Base-by-base conservation (phyloP, 306 rosid genomes). In the Psophocarpus tetragonolobus region DNA sequence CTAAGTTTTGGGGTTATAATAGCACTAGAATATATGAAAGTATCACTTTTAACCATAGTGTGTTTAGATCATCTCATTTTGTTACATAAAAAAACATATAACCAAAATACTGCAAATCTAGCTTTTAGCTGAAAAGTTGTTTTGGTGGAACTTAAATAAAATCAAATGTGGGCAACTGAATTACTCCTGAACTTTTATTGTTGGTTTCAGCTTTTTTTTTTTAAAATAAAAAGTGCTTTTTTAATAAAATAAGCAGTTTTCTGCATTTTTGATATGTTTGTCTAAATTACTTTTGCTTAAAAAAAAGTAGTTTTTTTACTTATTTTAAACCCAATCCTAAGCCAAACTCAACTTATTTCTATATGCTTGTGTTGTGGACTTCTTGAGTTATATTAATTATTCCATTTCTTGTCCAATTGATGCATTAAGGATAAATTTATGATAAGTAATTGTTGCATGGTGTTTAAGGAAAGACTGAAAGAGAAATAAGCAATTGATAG, bases 31-130 rank as follows among this genome's bases (percentile, higher is more conserved):
- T 41, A 30, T 42, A 33, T 33, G n/a, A 17, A 65, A 73, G 7
- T 68, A 20, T 78, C 71, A 44, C 39, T 44, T 68, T 74, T 38
- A 17, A 27, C 68, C 20, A 51, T 48, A n/a, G n/a, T 48, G 38
- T 45, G 45, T 50, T 48, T 61, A 36, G 36, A 62, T 71, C 73
- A 15, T 71, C 57, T 61, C 15, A 58, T 45, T 56, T 45, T 61
- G 56, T 61, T 14, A 23, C n/a, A 20, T 1, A 21, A 6, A 6
- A 51, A 79, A 35, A 26, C 48, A 60, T 58, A 70, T 47, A 57
- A 57, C 12, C 32, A 32, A 57, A 70, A 60, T 30, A 15, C 58
- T 23, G 41, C 63, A 56, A 68, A 53, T 42, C 41, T 18, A 44
- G 64, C 11, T 57, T 69, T 45, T 58, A 38, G 6, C 75, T 12